phyloP scores from a whole-genome alignment of 352 stramenopile species.

The Globisporangium alternatum region DNA sequence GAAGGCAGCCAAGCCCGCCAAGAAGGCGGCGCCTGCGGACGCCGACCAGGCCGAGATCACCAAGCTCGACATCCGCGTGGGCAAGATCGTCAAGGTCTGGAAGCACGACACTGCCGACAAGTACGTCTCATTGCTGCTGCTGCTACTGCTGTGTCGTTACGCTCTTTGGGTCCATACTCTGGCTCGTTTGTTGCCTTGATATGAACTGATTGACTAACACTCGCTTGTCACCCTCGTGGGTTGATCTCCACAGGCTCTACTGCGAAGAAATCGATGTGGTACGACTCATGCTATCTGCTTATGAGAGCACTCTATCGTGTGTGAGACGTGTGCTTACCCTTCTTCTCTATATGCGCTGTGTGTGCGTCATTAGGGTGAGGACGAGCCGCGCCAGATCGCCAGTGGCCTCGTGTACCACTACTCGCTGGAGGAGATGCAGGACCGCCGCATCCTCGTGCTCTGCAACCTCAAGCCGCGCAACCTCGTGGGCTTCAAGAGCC shows the following conservation, averaged over 20 bases:
- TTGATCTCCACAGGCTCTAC: conserved; percentile 53
- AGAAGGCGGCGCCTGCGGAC: conserved; percentile 33
- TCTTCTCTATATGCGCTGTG: background rate
- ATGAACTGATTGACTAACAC: background rate
- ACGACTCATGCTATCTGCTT: conserved; percentile 1
- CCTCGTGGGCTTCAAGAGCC: conserved; percentile 88
- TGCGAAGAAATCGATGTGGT: conserved; percentile 91
- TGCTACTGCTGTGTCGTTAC: background rate
- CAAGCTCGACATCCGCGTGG: conserved; percentile 91
- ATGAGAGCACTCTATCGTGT: background rate
- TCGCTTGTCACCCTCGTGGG: background rate
- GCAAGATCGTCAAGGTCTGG: conserved; percentile 90
- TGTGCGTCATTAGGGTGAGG: conserved; percentile 48
- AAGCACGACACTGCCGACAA: conserved; percentile 91
- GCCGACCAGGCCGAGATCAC: conserved; percentile 84
- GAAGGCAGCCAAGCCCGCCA: conserved; percentile 33
- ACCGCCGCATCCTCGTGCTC: conserved; percentile 80
- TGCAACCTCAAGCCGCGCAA: conserved; percentile 92
- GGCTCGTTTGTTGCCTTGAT: background rate
- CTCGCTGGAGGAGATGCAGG: conserved; percentile 86
- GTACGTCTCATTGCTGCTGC: conserved; percentile 21
- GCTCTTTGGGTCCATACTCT: background rate
- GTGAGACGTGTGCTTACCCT: background rate
- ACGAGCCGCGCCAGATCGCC: conserved; percentile 81
- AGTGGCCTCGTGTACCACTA: conserved; percentile 86